Percentiles rank a stretch among this genome's conserved stretches.
Conservation (phyloP, 345 rosid species). For the Hypericum perforatum region DNA sequence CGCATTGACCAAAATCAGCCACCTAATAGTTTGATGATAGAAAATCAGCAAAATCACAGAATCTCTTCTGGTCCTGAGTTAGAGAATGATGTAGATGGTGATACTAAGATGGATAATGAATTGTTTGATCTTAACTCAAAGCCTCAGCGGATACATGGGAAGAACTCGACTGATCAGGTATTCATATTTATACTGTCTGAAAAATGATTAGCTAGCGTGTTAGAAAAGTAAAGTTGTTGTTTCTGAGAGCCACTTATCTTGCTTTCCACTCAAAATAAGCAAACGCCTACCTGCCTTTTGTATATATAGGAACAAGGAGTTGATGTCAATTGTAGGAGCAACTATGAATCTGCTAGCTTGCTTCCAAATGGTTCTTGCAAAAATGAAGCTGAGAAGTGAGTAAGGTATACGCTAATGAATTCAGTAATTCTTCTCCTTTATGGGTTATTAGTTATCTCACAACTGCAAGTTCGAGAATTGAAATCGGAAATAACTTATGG, state of each 20-base stretch:
- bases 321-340: constrained; percentile 38
- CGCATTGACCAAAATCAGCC: constrained; percentile 24
- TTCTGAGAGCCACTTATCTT: neutral
- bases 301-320: constrained; percentile 33
- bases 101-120: constrained; percentile 40
- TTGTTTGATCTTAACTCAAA: constrained; percentile 63
- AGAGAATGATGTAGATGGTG: constrained; percentile 30
- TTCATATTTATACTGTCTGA: neutral
- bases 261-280: neutral
- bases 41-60: constrained; percentile 40
- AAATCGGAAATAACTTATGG: no score
- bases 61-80: constrained; percentile 19
- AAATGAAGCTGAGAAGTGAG: constrained; percentile 54
- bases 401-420: constrained; percentile 17
- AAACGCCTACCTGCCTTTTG: neutral
- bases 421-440: no score
- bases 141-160: constrained; percentile 50
- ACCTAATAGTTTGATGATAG: constrained; percentile 19
- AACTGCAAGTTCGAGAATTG: no score
- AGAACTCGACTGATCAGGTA: constrained; percentile 47
- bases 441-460: no score
- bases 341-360: constrained; percentile 41
- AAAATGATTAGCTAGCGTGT: neutral
- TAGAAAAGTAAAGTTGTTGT: constrained; percentile 5
- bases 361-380: constrained; percentile 55